Base-by-base conservation (phyloP, 2,329 filamentous ascomycete species). In the Talaromyces verruculosus region DNA sequence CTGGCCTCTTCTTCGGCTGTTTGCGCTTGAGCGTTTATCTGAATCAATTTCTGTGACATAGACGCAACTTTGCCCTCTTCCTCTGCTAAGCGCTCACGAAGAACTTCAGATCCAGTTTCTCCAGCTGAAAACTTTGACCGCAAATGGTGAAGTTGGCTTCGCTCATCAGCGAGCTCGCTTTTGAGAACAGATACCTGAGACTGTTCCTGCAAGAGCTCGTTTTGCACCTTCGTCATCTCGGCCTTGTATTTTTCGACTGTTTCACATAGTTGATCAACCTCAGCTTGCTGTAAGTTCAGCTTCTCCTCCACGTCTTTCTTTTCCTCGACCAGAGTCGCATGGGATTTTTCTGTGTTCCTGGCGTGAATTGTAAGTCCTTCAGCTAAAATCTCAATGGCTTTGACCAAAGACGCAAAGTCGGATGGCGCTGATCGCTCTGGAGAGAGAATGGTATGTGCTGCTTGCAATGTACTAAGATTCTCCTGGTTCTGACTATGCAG, bases 31-130 rank as follows among this genome's bases (percentile, higher is more conserved):
- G 90, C 90, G 71, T 91, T 88, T n/a, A 88, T 86, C 63, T 89
- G 87, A 2, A 89, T 88, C 22, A 96, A 82, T 72, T 92, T 87
- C 70, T 91, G 87, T 1, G 87, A 85, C 33, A 96, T 79, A 13
- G 83, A 84, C 25, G 85, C 85, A 3, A 91, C 85, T 76, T 88
- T 91, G 66, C 82, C 83, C 76, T 96, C 92, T 72, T 93, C 89
- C 65, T 92, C 90, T 49, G 89, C 87, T 3, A 96, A 83, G 64
- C 88, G 87, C 77, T 89, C 89, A 64, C 91, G 88, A 64, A 97
- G 80, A 33, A 87, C 88, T 76, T 93, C 91, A 0, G 92, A 93
- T 5, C 92, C 92, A 2, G 89, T 93, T 76, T 95, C 92, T 17
- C 92, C 93, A 69, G 93, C 90, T 1, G 90, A 87, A 73, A 96